phyloP scores from a whole-genome alignment of 1,139 yeast species.

The Candida sanyaensis region DNA sequence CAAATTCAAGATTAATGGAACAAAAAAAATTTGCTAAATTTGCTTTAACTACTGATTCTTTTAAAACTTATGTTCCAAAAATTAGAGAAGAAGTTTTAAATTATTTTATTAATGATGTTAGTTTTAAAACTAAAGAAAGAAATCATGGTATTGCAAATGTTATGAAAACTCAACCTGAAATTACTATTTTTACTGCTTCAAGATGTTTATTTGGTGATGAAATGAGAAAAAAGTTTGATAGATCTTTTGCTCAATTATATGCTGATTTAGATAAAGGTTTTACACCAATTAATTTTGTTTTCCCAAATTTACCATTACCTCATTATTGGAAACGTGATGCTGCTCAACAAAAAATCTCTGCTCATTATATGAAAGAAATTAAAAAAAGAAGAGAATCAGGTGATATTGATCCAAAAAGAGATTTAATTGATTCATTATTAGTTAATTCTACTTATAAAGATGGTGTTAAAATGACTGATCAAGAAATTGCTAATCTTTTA shows the following conservation, averaged over 20 bases:
- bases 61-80: conserved; percentile 83
- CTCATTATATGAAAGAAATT: conserved; percentile 79
- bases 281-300: conserved; percentile 93
- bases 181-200: conserved; percentile 95
- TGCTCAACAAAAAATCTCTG: conserved; percentile 81
- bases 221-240: conserved; percentile 80
- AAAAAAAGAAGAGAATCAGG: conserved; percentile 69
- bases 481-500: conserved; percentile 88
- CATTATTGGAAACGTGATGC: conserved; percentile 79
- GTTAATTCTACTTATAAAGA: conserved; percentile 83
- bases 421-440: conserved; percentile 87
- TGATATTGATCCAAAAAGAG: conserved; percentile 77
- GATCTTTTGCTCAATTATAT: conserved; percentile 81
- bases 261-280: conserved; percentile 95
- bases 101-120: conserved; percentile 57
- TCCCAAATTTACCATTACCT: conserved; percentile 91
- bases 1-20: conserved; percentile 92
- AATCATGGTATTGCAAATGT: conserved; percentile 63
- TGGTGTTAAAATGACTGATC: conserved; percentile 91
- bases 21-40: conserved; percentile 95
- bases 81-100: conserved; percentile 74
- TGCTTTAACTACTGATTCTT: conserved; percentile 85
- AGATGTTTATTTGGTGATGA: conserved; percentile 90
- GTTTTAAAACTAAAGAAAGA: conserved; percentile 41
- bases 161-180: conserved; percentile 87